These are phyloP conservation scores for Glycyrrhiza uralensis DNA, from an alignment of 306 rosid species.

Conservation along the genomic window DNA sequence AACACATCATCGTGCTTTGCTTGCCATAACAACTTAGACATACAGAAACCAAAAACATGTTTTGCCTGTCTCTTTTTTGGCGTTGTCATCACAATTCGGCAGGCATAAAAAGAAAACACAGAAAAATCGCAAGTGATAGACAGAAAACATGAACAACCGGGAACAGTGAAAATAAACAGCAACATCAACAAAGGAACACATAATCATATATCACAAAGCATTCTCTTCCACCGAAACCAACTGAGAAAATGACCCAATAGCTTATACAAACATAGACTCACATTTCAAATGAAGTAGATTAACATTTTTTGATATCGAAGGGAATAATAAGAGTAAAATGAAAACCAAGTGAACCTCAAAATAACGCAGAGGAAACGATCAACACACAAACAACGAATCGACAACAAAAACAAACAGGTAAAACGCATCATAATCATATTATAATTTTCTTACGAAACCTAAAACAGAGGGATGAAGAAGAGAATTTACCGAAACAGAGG, in stretches of 20 bases:
- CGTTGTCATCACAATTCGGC: background rate
- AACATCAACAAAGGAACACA: background rate
- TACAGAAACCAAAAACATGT: background rate
- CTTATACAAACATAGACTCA: background rate
- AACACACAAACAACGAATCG: background rate
- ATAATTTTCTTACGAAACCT: too few species aligned
- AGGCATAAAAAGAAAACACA: background rate
- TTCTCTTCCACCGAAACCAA: background rate
- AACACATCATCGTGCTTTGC: background rate
- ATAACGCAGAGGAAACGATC: background rate
- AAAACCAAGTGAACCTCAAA: background rate
- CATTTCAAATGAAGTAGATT: background rate
- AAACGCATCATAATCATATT: background rate
- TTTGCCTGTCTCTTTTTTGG: background rate
- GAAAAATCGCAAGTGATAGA: background rate
- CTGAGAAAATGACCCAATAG: background rate
- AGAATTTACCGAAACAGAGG: conserved; percentile 30
- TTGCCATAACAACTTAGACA: background rate
- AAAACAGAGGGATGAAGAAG: background rate
- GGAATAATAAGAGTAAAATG: background rate
- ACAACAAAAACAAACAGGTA: background rate
- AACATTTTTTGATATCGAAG: background rate
- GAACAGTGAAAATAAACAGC: background rate
- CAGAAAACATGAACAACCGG: background rate
- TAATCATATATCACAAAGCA: background rate